Conservation (phyloP, 805 yeast genomes). For the Myxozyma kluyveri region DNA sequence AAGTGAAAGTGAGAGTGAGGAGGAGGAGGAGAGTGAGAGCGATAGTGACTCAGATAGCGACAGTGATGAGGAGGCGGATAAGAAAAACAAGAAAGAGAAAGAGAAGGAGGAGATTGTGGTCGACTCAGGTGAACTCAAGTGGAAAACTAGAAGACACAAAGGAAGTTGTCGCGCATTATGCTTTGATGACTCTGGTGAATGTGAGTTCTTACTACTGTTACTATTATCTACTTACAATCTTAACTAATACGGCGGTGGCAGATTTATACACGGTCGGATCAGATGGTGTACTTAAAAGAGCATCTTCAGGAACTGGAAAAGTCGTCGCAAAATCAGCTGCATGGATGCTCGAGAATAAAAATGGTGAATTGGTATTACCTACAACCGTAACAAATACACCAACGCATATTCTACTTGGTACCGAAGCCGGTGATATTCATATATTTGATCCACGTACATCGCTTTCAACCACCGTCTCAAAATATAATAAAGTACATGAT, state of each 20-base stretch:
- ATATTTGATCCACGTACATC: slow-evolving; percentile 60
- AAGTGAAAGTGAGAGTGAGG: neutral
- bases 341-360: neutral
- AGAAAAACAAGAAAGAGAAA: neutral
- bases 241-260: neutral
- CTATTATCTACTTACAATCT: slow-evolving; percentile 9
- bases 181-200: slow-evolving; percentile 61
- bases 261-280: slow-evolving; percentile 68
- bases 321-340: slow-evolving; percentile 53
- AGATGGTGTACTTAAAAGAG: slow-evolving; percentile 75
- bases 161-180: slow-evolving; percentile 75
- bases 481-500: slow-evolving; percentile 59
- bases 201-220: slow-evolving; percentile 34
- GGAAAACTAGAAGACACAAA: slow-evolving; percentile 91
- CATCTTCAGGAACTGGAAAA: slow-evolving; percentile 67
- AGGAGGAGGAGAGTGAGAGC: neutral
- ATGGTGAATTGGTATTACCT: slow-evolving; percentile 21
- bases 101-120: neutral
- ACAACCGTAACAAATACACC: slow-evolving; percentile 37
- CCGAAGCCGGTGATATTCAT: slow-evolving; percentile 66
- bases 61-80: slow-evolving; percentile 6
- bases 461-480: slow-evolving; percentile 45
- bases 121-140: slow-evolving; percentile 39
- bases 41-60: neutral
- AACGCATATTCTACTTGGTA: slow-evolving; percentile 45